Percentiles rank a stretch among this genome's conserved stretches.
These are phyloP conservation scores for Pichia sp. DNA, from an alignment of 1,139 yeast genomes.

Conservation along the genomic window DNA sequence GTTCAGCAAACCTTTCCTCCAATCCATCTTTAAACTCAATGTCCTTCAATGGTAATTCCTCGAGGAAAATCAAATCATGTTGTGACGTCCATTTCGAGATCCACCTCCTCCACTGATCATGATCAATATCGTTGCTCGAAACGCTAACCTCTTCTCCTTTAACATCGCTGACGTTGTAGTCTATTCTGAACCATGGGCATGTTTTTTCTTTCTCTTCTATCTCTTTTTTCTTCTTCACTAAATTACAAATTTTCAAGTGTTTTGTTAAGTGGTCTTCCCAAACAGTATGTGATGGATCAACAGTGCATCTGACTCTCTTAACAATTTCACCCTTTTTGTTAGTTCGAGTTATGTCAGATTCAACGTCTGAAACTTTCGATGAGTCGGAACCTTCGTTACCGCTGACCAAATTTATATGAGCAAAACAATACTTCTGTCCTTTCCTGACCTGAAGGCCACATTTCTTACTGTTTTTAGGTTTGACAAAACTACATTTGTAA, in stretches of 20 bases:
- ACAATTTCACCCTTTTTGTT: constrained; percentile 29
- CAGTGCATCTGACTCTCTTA: constrained; percentile 67
- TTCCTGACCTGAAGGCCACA: constrained; percentile 62
- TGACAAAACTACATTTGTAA: constrained; percentile 25
- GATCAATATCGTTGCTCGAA: constrained; percentile 18
- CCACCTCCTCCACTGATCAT: constrained; percentile 29
- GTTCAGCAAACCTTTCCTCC: constrained; percentile 41
- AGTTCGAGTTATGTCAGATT: constrained; percentile 18
- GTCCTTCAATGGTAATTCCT: constrained; percentile 19
- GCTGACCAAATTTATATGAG: constrained; percentile 40
- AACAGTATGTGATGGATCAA: constrained; percentile 71
- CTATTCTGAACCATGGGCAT: constrained; percentile 22
- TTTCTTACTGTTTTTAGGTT: constrained; percentile 23
- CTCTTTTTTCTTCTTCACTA: constrained; percentile 28
- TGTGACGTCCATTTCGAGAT: constrained; percentile 22
- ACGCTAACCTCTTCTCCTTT: neutral
- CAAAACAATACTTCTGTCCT: constrained; percentile 54
- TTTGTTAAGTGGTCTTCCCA: constrained; percentile 53
- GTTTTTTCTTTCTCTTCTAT: constrained; percentile 18
- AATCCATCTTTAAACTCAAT: constrained; percentile 29
- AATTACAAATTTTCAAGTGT: constrained; percentile 65
- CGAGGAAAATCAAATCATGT: constrained; percentile 26
- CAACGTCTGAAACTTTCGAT: neutral
- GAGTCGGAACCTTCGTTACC: neutral
- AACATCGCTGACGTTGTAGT: constrained; percentile 23